Evolutionary conservation across 2,329 filamentous ascomycete genomes (phyloP), one percentile per base, ranked within the genome.

Genomic region (Hirsutella minnesotensis): DNA sequence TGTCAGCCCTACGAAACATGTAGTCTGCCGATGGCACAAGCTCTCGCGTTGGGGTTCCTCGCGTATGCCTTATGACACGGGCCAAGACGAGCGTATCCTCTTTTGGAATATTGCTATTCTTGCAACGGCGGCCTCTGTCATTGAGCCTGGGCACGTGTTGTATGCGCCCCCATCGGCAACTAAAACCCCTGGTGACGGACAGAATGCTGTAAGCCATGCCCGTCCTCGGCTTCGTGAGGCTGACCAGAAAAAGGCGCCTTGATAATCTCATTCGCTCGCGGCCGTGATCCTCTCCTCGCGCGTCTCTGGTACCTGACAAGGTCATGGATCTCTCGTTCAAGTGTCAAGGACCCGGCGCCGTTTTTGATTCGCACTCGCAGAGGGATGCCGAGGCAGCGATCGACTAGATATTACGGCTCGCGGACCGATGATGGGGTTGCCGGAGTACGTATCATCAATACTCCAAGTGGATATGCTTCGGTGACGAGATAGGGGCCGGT

Each of bases 1-100:
- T 44, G 49, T 51, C 49, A 51, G 49, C 49, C 49, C 49, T 51
- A 51, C 48, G 47, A 51, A 47, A 48, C 45, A 27, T 44, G 44
- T 48, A 42, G 49, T 45, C 44, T 29, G 21, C 15, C 10, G 38
- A 31, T 30, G 24, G 7, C 7, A 27, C 24, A 27, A 27, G 24
- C 24, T 27, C 24, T 36, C 36, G 35, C 19, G 24, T 19, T 13
- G 30, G 27, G 27, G n/a, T 36, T 19, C 24, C 38, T 15, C 31
- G 35, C 15, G n/a, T 20, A 24, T 29, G 37, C 21, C 4, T 19
- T 8, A 44, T 27, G 42, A 33, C 38, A 40, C 39, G 40, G 35
- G 36, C 33, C 36, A 39, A 40, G 29, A 33, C 18, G 27, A n/a
- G 9, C 31, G 24, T 16, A 18, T 31, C 8, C 24, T 15, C 19